phyloP scores from a whole-genome alignment of 129 eudicot genomes.

The Artemisia tridentata region DNA sequence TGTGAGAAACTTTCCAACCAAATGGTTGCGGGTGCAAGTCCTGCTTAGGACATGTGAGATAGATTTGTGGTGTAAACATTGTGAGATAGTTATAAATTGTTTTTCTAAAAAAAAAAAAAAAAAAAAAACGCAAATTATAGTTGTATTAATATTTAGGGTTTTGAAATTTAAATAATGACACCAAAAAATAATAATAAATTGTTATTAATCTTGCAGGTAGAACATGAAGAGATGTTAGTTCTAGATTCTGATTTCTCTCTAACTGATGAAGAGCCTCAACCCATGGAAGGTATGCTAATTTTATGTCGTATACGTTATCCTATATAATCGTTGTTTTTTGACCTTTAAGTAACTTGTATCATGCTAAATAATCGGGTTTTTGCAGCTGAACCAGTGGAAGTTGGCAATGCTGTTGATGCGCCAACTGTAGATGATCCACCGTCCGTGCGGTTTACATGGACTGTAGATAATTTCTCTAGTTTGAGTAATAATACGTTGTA shows the following conservation, averaged over 20 bases:
- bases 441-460: constrained; percentile 80
- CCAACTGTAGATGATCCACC: constrained; percentile 79
- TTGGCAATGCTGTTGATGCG: constrained; percentile 48
- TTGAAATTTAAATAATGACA: constrained; percentile 30
- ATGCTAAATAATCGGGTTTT: not conserved
- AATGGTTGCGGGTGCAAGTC: too few relatives aligned
- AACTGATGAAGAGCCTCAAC: constrained; percentile 71
- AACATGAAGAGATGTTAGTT: constrained; percentile 86
- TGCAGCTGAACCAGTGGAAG: constrained; percentile 58
- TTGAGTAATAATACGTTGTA: constrained; percentile 56
- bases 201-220: constrained; percentile 49
- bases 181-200: not conserved
- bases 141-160: constrained; percentile 31
- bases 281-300: constrained; percentile 73
- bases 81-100: too few relatives aligned
- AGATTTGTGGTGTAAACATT: too few relatives aligned
- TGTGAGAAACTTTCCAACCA: too few relatives aligned
- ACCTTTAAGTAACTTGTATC: not conserved
- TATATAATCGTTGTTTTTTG: not conserved
- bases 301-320: too few relatives aligned
- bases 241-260: constrained; percentile 69
- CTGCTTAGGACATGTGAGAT: too few relatives aligned
- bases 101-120: too few relatives aligned
- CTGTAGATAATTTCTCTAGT: constrained; percentile 66
- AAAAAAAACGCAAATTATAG: too few relatives aligned